Conservation (phyloP, 2,329 filamentous ascomycete species). For the Thelonectria olida region DNA sequence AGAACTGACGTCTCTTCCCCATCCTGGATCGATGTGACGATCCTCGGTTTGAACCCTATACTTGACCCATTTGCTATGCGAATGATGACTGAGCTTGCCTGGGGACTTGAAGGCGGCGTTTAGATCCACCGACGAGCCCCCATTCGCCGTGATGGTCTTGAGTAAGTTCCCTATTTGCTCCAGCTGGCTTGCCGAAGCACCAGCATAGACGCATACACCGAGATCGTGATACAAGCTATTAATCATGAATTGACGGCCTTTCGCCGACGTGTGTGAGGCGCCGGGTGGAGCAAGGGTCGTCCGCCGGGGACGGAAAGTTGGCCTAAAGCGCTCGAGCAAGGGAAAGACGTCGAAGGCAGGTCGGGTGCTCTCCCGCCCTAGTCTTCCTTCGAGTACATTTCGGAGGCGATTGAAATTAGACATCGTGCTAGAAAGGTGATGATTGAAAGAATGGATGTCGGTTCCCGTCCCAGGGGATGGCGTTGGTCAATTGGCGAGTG, state of each 20-base stretch:
- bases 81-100: neutral
- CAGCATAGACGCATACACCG: conserved; percentile 44
- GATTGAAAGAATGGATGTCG: neutral
- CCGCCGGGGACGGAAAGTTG: conserved; percentile 28
- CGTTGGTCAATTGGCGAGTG: neutral
- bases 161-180: conserved; percentile 37
- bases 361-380: neutral
- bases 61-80: conserved; percentile 6
- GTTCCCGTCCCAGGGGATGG: neutral
- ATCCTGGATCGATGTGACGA: conserved; percentile 4
- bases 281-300: conserved; percentile 8
- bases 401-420: too few species aligned
- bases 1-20: conserved; percentile 1
- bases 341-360: conserved; percentile 13
- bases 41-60: conserved; percentile 27
- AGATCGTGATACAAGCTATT: conserved; percentile 44
- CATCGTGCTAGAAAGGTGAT: too few species aligned
- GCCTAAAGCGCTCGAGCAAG: conserved; percentile 32
- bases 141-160: conserved; percentile 10
- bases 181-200: conserved; percentile 30
- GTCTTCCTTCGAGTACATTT: too few species aligned
- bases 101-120: neutral
- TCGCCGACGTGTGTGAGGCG: neutral
- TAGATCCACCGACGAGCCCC: neutral
- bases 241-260: neutral